These are phyloP conservation scores for Xanthoceras sorbifolium DNA, from an alignment of 345 rosid species.

Conservation along the genomic window DNA sequence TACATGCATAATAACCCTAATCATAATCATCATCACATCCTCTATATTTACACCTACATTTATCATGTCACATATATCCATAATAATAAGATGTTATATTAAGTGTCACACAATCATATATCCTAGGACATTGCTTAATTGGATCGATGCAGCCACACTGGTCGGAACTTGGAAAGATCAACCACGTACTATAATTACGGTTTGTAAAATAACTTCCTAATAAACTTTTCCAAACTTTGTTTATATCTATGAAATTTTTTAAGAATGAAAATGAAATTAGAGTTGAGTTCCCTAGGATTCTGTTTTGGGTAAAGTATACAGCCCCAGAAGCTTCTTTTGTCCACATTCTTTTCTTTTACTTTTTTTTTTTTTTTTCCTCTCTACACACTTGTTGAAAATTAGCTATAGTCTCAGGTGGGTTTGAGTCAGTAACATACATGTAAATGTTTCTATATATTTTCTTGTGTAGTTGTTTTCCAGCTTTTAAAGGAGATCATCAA, in stretches of 20 bases:
- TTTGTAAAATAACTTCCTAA: too few species aligned
- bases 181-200: too few species aligned
- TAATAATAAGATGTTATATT: too few species aligned
- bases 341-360: neutral
- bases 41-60: neutral
- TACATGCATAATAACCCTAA: neutral
- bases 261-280: too few species aligned
- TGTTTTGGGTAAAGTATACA: conserved; percentile 16
- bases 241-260: too few species aligned
- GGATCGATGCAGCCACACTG: too few species aligned
- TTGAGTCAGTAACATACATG: neutral
- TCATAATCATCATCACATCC: too few species aligned
- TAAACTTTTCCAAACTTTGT: too few species aligned
- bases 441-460: neutral
- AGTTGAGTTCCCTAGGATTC: neutral
- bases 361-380: neutral
- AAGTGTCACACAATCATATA: neutral
- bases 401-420: neutral
- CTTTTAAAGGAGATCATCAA: neutral
- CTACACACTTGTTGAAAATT: neutral
- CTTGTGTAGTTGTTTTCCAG: neutral
- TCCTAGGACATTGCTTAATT: too few species aligned
- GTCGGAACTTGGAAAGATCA: too few species aligned
- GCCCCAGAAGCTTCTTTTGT: conserved; percentile 37
- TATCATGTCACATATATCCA: neutral